A percentile compares a stretch with the other conserved stretches of the same genome.
Evolutionary conservation across 2,329 filamentous ascomycete species (phyloP).

Genomic region (Xylaria sp.): DNA sequence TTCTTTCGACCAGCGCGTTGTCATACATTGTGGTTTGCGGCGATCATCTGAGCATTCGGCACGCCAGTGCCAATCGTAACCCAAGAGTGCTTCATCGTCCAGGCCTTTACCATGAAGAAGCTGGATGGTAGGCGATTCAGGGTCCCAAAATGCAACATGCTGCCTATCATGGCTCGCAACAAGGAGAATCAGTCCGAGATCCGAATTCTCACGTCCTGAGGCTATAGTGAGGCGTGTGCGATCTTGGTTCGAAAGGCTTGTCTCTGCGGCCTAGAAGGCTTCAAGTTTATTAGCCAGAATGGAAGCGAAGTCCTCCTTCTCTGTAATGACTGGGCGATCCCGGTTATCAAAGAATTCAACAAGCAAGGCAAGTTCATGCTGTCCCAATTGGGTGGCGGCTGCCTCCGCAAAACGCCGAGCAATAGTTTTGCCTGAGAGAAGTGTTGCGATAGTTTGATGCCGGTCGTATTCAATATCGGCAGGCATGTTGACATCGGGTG

Average conservation of each 20-base stretch:
- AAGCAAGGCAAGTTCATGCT: conserved; percentile 1
- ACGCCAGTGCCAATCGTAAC: conserved; percentile 5
- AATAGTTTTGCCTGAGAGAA: conserved; percentile 6
- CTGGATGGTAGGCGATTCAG: conserved; percentile 1
- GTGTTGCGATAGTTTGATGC: conserved; percentile 8
- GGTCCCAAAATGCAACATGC: conserved; percentile 3
- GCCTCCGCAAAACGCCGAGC: conserved; percentile 5
- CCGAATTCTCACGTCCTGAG: conserved; percentile 2
- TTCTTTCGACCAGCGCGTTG: background rate
- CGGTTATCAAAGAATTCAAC: conserved; percentile 2
- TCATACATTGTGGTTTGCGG: background rate
- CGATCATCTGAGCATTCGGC: conserved; percentile 3
- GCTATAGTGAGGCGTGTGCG: background rate
- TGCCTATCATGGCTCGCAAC: background rate
- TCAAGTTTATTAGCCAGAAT: conserved; percentile 4
- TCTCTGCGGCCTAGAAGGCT: conserved; percentile 2
- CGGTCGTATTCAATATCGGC: conserved; percentile 1
- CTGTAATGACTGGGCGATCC: background rate
- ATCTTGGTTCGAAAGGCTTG: conserved; percentile 2
- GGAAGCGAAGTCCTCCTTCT: conserved; percentile 3
- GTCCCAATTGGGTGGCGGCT: conserved; percentile 2
- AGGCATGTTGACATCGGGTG: conserved; percentile 1
- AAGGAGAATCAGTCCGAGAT: conserved; percentile 1
- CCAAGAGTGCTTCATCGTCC: conserved; percentile 2
- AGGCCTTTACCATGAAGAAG: background rate